Conservation (phyloP, 768 basidiomycete genomes). For the Suillus subluteus region DNA sequence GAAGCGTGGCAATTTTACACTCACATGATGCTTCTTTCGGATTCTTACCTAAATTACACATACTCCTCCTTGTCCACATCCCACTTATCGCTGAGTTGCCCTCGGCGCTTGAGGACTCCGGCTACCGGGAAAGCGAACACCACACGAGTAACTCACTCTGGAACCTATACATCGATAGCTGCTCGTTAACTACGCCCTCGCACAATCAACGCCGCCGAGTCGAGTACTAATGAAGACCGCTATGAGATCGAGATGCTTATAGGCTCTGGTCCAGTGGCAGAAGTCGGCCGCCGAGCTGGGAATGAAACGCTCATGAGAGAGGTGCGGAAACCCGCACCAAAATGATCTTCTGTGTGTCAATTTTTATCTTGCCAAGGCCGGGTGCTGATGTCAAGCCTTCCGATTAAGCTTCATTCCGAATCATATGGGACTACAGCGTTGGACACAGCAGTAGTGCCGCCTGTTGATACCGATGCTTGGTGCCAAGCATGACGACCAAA, state of each 20-base stretch:
- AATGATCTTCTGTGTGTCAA: conserved; percentile 82
- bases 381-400: conserved; percentile 7
- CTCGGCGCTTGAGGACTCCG: background rate
- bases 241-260: background rate
- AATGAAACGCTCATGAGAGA: conserved; percentile 87
- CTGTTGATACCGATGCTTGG: conserved; percentile 43
- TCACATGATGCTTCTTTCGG: background rate
- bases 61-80: background rate
- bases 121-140: background rate
- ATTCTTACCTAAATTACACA: background rate
- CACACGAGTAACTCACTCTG: background rate
- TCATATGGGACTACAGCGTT: conserved; percentile 66
- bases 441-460: conserved; percentile 80
- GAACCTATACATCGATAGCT: background rate
- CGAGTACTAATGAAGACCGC: background rate
- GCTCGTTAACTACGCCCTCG: background rate
- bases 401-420: background rate
- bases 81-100: background rate
- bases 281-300: background rate
- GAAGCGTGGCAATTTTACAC: background rate
- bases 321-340: conserved; percentile 96
- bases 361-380: background rate
- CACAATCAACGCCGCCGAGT: background rate
- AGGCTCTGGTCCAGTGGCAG: background rate
- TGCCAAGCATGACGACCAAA: background rate